Evolutionary conservation across 2,329 filamentous ascomycete species (phyloP).

Genomic region (Phoma sp.): DNA sequence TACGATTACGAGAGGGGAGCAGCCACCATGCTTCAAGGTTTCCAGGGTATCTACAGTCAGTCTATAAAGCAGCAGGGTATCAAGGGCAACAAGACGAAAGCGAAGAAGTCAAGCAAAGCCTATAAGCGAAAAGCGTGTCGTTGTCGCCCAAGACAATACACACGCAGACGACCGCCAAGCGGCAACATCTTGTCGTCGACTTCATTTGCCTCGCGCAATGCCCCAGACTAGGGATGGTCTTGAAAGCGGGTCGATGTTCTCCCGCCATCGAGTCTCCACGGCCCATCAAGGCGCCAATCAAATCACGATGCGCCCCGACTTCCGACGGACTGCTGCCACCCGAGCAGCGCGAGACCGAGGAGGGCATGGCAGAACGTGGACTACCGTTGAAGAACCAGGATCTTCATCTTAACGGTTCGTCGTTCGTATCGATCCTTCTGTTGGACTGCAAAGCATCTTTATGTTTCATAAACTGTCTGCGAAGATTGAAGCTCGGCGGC

Average conservation of each 20-base stretch:
- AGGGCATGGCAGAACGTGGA: conserved; percentile 8
- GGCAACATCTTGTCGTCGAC: conserved; percentile 16
- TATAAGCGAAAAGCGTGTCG: not conserved
- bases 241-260: conserved; percentile 21
- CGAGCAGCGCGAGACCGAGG: not conserved
- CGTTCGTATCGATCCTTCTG: not conserved
- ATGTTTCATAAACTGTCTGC: not conserved
- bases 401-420: not conserved
- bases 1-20: conserved; percentile 8
- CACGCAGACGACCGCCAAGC: conserved; percentile 11
- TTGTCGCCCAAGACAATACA: not conserved
- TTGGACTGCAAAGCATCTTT: not conserved
- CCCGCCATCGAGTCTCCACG: conserved; percentile 10
- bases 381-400: not conserved
- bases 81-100: not conserved
- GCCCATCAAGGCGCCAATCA: conserved; percentile 9
- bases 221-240: conserved; percentile 11
- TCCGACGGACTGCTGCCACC: conserved; percentile 2
- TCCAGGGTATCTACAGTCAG: not conserved
- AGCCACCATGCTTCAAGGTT: conserved; percentile 4
- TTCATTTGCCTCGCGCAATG: conserved; percentile 19
- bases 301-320: conserved; percentile 9
- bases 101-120: conserved; percentile 2
- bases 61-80: not conserved
- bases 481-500: not conserved